These are phyloP conservation scores for Erodium maritimum DNA, from an alignment of 345 rosid species.

Conservation along the genomic window DNA sequence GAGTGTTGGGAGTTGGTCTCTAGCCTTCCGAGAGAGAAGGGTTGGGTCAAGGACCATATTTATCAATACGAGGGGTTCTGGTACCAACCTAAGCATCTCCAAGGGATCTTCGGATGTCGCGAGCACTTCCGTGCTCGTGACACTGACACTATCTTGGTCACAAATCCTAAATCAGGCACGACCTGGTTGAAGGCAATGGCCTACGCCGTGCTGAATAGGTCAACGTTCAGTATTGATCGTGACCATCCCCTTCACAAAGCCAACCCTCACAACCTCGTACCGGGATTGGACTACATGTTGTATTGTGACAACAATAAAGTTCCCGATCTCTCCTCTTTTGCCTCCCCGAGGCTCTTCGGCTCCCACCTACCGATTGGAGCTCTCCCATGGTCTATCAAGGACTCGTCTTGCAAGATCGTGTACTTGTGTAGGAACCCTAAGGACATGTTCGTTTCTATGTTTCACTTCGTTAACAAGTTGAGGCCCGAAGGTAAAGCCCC, in stretches of 20 bases:
- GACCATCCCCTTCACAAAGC: not conserved
- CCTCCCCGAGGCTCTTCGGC: constrained; percentile 2
- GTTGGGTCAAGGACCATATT: not conserved
- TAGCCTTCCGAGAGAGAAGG: not conserved
- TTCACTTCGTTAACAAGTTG: not conserved
- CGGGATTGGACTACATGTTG: not conserved
- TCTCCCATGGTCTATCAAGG: not conserved
- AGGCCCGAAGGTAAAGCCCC: not conserved
- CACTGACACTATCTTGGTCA: constrained; percentile 5
- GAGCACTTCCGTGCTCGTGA: not conserved
- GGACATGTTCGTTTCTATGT: constrained; percentile 5
- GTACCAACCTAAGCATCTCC: not conserved
- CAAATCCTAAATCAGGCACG: constrained; percentile 3
- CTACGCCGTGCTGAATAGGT: constrained; percentile 1
- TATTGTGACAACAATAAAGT: not conserved
- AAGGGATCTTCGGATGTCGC: not conserved
- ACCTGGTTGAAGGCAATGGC: constrained; percentile 1
- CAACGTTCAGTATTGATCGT: not conserved
- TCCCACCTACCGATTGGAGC: not conserved
- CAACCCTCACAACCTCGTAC: constrained; percentile 4
- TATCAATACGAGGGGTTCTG: constrained; percentile 2
- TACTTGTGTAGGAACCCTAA: too few species aligned
- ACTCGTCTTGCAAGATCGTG: constrained; percentile 2
- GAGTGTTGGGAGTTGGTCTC: not conserved
- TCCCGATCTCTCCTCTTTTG: not conserved